Evolutionary conservation across 345 rosid genomes (phyloP).

Genomic region (Euphorbia lathyris): DNA sequence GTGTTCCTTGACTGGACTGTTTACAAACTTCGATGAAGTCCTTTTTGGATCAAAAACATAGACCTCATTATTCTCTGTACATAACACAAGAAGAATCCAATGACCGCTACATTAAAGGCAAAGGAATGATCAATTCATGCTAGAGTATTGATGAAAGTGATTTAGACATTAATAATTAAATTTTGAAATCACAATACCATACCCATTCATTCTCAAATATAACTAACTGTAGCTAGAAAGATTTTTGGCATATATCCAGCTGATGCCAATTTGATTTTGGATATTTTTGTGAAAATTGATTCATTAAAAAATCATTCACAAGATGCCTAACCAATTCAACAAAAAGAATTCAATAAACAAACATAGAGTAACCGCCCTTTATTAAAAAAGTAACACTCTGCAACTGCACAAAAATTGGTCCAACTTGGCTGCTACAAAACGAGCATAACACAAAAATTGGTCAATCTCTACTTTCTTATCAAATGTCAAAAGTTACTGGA

Average conservation of each 20-base stretch:
- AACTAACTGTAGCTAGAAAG: background rate
- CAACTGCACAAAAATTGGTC: background rate
- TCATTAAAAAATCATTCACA: background rate
- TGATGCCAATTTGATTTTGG: background rate
- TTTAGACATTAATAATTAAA: background rate
- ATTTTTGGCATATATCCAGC: conserved; percentile 3
- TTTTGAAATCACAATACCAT: background rate
- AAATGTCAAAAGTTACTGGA: too few species aligned
- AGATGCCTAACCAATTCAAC: conserved; percentile 8
- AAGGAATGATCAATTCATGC: conserved; percentile 45
- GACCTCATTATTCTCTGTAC: too few species aligned
- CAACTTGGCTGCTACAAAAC: conserved; percentile 18
- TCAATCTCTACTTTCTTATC: too few species aligned
- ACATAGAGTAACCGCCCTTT: background rate
- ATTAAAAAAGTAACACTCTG: background rate
- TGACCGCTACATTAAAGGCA: conserved; percentile 38
- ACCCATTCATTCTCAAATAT: background rate
- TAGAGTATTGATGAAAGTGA: conserved; percentile 33
- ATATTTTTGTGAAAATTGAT: conserved; percentile 7
- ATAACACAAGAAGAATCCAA: too few species aligned
- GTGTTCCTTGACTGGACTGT: too few species aligned
- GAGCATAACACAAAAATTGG: too few species aligned
- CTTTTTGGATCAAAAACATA: too few species aligned
- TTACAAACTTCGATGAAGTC: too few species aligned
- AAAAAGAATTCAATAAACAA: conserved; percentile 18